These are phyloP conservation scores for Epicoccum nigrum DNA, from an alignment of 2,329 filamentous ascomycete genomes.

Conservation along the genomic window DNA sequence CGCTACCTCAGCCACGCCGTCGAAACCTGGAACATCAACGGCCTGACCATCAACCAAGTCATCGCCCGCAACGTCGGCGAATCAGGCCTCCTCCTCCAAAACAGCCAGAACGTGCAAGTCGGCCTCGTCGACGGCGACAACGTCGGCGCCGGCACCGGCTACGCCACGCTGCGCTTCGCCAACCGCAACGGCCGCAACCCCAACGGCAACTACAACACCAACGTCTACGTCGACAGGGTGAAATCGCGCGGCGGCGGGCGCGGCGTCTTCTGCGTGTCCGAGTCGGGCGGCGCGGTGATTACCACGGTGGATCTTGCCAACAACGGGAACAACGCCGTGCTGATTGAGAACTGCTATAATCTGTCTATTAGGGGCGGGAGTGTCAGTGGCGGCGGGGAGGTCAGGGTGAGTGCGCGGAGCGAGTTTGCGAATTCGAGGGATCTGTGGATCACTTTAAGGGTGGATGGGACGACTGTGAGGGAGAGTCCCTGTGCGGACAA, in stretches of 20 bases:
- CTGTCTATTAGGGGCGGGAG: conserved; percentile 58
- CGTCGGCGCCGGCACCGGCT: conserved; percentile 59
- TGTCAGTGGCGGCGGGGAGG: conserved; percentile 62
- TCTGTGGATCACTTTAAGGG: conserved; percentile 56
- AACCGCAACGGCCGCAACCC: conserved; percentile 61
- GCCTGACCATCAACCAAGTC: conserved; percentile 58
- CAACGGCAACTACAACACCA: conserved; percentile 59
- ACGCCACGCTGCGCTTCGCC: conserved; percentile 63
- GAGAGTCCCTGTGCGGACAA: conserved; percentile 62
- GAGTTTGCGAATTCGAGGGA: conserved; percentile 63
- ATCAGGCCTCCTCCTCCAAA: conserved; percentile 63
- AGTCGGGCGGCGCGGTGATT: conserved; percentile 62
- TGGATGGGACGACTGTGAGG: conserved; percentile 58
- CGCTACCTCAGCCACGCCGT: conserved; percentile 54
- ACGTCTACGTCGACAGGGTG: conserved; percentile 61
- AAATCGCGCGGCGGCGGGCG: conserved; percentile 63
- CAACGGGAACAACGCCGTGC: conserved; percentile 63
- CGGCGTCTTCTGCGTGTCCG: conserved; percentile 64
- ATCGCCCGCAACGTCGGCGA: conserved; percentile 62
- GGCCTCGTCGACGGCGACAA: conserved; percentile 64
- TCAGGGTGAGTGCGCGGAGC: conserved; percentile 58
- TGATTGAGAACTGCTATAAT: conserved; percentile 67
- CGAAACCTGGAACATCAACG: conserved; percentile 66
- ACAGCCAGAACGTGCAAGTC: conserved; percentile 59
- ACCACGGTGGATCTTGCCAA: conserved; percentile 56